Conservation (phyloP, 257 asterid species). For the Eustoma russellianum region DNA sequence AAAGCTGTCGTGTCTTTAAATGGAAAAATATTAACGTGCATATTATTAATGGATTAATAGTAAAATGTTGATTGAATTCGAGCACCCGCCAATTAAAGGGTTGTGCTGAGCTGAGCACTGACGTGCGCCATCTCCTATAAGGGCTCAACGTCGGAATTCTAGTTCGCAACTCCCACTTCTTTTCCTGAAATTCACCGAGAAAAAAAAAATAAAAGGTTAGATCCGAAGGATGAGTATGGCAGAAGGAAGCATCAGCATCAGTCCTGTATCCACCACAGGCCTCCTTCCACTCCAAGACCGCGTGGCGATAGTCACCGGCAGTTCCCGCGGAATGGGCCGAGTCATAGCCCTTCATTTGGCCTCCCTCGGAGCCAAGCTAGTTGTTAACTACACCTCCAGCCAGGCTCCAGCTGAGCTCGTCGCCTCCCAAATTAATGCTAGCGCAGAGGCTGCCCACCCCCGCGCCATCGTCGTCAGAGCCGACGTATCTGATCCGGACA, state of each 20-base stretch:
- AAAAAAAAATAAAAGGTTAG: no score
- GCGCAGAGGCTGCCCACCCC: not conserved
- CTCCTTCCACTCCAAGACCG: conserved; percentile 19
- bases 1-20: no score
- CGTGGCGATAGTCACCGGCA: conserved; percentile 34
- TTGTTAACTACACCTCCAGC: conserved; percentile 46
- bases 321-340: conserved; percentile 30
- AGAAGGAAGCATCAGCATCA: conserved; percentile 1
- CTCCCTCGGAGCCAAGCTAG: conserved; percentile 48
- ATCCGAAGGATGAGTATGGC: conserved; percentile 4
- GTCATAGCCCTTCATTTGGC: conserved; percentile 48
- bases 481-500: conserved; percentile 40
- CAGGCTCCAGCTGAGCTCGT: conserved; percentile 23
- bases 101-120: no score
- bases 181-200: no score
- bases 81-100: no score
- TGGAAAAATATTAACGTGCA: no score
- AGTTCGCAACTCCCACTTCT: no score
- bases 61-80: no score
- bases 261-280: not conserved
- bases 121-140: no score
- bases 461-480: conserved; percentile 45
- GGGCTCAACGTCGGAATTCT: no score
- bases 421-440: conserved; percentile 23
- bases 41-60: no score